Percentiles rank a stretch among this genome's conserved stretches.
Evolutionary conservation across 345 rosid species (phyloP).

Genomic region (Lepidium sativum): DNA sequence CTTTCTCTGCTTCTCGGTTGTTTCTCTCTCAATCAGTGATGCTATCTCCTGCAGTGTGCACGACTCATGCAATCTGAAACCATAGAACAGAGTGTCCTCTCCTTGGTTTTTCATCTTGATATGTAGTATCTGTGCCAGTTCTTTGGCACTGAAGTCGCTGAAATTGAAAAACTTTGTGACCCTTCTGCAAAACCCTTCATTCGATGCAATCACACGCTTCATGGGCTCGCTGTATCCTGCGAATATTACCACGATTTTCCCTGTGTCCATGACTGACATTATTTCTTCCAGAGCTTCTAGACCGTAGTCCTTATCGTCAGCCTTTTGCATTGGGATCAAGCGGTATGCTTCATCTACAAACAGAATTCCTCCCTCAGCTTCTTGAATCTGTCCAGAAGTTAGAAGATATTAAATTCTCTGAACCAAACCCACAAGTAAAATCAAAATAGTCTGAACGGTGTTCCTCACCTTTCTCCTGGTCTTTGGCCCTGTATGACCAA

Average conservation of each 20-base stretch:
- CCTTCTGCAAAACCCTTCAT: conserved; percentile 95
- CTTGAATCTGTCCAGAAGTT: conserved; percentile 56
- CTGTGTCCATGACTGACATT: conserved; percentile 95
- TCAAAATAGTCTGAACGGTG: background rate
- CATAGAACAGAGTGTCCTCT: conserved; percentile 51
- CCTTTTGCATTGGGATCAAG: conserved; percentile 86
- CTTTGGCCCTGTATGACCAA: conserved; percentile 97
- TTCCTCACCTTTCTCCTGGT: conserved; percentile 74
- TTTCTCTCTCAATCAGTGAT: conserved; percentile 48
- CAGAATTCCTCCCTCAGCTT: conserved; percentile 98
- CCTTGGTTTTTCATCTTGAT: conserved; percentile 79
- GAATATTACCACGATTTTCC: conserved; percentile 82
- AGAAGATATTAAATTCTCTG: background rate
- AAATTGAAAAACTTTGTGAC: conserved; percentile 89
- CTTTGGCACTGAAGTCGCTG: conserved; percentile 60
- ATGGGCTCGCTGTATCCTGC: conserved; percentile 96
- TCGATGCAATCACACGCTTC: conserved; percentile 88
- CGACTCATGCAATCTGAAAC: conserved; percentile 56
- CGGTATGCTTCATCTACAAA: conserved; percentile 97
- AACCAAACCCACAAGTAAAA: background rate
- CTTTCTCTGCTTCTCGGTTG: conserved; percentile 79
- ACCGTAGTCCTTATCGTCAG: conserved; percentile 94
- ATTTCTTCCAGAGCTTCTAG: conserved; percentile 95
- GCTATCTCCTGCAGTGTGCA: conserved; percentile 68
- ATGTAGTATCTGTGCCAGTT: conserved; percentile 68